Evolutionary conservation across 108 stramenopile species (phyloP).

Genomic region (Discostella pseudostelligera): DNA sequence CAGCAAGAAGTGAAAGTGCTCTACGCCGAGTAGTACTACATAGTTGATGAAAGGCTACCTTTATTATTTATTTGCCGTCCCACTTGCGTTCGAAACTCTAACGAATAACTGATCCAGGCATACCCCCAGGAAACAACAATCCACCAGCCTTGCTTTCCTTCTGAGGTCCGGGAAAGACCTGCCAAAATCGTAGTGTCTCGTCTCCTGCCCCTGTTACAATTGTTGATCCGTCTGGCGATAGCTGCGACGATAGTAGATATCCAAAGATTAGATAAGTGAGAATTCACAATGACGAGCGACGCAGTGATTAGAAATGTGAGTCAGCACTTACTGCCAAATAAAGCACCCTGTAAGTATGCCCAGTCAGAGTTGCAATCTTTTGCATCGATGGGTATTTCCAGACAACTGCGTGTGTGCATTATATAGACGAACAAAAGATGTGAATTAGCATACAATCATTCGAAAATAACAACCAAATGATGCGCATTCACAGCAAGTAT

Average conservation of each 20-base stretch:
- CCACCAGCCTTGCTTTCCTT: constrained; percentile 77
- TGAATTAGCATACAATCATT: not conserved
- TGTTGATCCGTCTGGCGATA: constrained; percentile 93
- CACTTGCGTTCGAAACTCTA: constrained; percentile 41
- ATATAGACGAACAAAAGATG: constrained; percentile 35
- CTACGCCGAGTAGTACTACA: no score
- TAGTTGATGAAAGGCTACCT: no score
- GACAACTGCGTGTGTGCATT: constrained; percentile 5
- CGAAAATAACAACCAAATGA: not conserved
- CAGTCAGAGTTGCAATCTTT: constrained; percentile 95
- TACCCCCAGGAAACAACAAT: constrained; percentile 74
- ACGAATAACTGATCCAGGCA: constrained; percentile 83
- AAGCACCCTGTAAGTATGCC: constrained; percentile 95
- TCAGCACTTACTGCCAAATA: constrained; percentile 81
- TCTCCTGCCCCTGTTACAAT: constrained; percentile 99
- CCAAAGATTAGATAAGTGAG: not conserved
- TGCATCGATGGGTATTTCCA: constrained; percentile 91
- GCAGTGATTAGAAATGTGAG: not conserved
- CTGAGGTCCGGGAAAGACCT: constrained; percentile 94
- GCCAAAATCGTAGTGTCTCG: constrained; percentile 99
- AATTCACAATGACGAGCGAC: not conserved
- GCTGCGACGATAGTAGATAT: not conserved
- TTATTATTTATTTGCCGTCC: no score
- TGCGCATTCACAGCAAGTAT: not conserved
- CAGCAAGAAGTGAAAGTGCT: no score